Evolutionary conservation across 345 rosid species (phyloP), one percentile per base, ranked within the genome.

Genomic region (Boechera retrofracta): DNA sequence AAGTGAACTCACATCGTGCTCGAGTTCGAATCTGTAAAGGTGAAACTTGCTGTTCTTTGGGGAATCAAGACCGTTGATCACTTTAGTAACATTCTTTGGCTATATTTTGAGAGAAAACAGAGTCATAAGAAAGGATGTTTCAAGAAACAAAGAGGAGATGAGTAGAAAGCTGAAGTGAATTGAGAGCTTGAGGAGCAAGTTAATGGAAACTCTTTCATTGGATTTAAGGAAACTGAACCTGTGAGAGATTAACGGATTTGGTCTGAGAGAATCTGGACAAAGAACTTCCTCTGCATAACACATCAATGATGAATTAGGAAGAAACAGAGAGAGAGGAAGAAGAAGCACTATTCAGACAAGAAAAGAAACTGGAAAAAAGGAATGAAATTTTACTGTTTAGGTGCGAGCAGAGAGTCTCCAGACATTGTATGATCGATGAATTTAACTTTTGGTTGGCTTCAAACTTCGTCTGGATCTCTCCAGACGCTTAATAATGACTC

Each of bases 21-120:
- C 82, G 32, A 79, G 82, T 61, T 79, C 59, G 45, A 60, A 73
- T 69, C 67, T 79, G 78, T 73, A 73, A 12, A 13, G 74, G 45
- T 73, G 75, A 61, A 45, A 61, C 59, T 61, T 79, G 18, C 38
- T 54, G 29, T 18, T 67, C 71, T 64, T 79, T 7, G 74, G 74
- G 11, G 82, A 67, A 41, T 51, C 60, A 79, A 53, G 59, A 78
- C 28, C 42, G 4, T 11, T 29, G 21, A 39, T 65, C 77, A 29
- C 73, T 59, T 39, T 58, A 12, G 56, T 48, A 72, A 59, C 49
- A 32, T 41, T 72, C 73, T 72, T 66, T 41, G 62, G 41, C 81
- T 72, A 33, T 48, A 49, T 28, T 42, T 69, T 7, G 42, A 70
- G 64, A 62, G 64, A 49, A 65, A 72, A 31, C 33, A 78, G 55